Conservation (phyloP, 176 grass and related monocot species). For the Pontederia crassipes region DNA sequence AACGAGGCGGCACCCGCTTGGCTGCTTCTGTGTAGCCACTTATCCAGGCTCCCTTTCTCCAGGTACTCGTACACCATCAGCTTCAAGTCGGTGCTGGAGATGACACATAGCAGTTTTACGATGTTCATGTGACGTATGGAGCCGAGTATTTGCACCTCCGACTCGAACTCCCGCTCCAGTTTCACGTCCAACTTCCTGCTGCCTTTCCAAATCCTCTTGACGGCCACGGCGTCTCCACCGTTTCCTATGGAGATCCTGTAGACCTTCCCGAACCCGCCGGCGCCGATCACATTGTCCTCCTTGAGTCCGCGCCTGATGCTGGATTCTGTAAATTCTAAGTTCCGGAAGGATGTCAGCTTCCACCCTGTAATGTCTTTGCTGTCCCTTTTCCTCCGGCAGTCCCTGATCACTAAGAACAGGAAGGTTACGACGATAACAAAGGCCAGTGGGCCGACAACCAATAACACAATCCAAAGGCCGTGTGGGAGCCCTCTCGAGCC, state of each 20-base stretch:
- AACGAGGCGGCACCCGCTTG: not conserved
- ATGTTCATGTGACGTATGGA: constrained; percentile 71
- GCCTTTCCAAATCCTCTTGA: constrained; percentile 61
- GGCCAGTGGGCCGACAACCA: constrained; percentile 26
- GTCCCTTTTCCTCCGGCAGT: constrained; percentile 27
- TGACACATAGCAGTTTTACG: constrained; percentile 54
- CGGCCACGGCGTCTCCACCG: constrained; percentile 45
- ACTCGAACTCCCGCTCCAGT: constrained; percentile 53
- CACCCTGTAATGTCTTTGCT: constrained; percentile 20
- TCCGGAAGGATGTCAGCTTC: constrained; percentile 71
- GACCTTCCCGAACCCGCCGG: constrained; percentile 53
- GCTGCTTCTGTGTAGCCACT: constrained; percentile 46
- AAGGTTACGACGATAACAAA: constrained; percentile 29
- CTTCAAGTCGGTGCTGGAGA: constrained; percentile 51
- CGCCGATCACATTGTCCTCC: too few species aligned
- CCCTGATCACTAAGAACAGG: constrained; percentile 27
- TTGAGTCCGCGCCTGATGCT: constrained; percentile 33
- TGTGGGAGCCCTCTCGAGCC: too few species aligned
- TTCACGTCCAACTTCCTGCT: constrained; percentile 30
- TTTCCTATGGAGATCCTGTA: constrained; percentile 43
- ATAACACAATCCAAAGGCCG: constrained; percentile 38
- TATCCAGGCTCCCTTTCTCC: constrained; percentile 62
- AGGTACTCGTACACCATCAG: constrained; percentile 90
- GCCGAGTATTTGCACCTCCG: constrained; percentile 60
- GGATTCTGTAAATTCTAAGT: constrained; percentile 37